Base-by-base conservation (phyloP, 169 alveolate genomes). In the Amoebophrya sp. region DNA sequence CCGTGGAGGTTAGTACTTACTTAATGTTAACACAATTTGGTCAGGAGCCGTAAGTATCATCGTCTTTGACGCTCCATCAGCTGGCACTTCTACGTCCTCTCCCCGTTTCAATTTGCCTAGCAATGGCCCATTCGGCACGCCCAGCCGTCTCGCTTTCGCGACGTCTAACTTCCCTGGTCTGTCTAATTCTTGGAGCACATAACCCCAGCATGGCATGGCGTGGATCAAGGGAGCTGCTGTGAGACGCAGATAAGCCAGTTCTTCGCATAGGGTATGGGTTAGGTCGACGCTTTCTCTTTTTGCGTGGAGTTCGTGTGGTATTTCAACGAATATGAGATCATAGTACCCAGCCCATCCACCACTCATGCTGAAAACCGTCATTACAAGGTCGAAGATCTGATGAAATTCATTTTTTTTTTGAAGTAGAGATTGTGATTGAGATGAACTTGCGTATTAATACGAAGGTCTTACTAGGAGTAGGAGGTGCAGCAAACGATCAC, bases 331-430 rank as follows among this genome's bases (percentile, higher is more conserved):
- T 10, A 33, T 0, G 41, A 34, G 3, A 23, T 34, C 34, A 23
- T 34, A 29, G 26, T 89, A 89, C 41, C 91, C 91, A 1, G n/a
- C 41, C 91, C 91, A 89, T 54, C 91, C 91, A 0, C 91, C 91
- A 3, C 77, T 40, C 36, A 36, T 33, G 0, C 39, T 54, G 76
- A 89, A 89, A 1, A 89, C 91, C 3, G 55, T 89, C 65, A 47
- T 47, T 18, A 47, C 65, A 6, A 47, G 65, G 65, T 47, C 65
- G 65, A 12, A 18, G 65, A 47, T 47, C 65, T 47, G 65, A n/a
- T n/a, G n/a, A n/a, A n/a, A n/a, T n/a, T n/a, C n/a, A n/a, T n/a
- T 47, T 47, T 47, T 47, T 47, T 47, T 47, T 12, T 47, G 6
- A 18, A 47, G 6, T 47, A 18, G 29, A 6, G 6, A 12, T 47